A percentile compares a stretch with the other conserved stretches of the same genome.
Evolutionary conservation across 2,329 filamentous ascomycete genomes (phyloP).

Genomic region (Colletotrichum spinosum): DNA sequence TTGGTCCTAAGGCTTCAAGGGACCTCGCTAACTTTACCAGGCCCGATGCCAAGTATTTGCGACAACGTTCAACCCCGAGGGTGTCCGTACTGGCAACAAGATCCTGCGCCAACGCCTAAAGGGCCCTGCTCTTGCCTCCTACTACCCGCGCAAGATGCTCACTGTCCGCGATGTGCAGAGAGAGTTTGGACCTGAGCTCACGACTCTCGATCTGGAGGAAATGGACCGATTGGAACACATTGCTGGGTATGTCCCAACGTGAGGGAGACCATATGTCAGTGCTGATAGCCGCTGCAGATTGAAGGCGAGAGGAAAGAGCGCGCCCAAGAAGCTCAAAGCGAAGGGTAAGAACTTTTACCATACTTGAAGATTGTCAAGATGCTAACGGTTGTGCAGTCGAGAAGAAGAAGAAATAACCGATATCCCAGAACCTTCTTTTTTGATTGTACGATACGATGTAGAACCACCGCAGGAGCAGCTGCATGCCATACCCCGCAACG

Average conservation of each 20-base stretch:
- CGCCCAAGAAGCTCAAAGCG: constrained; percentile 87
- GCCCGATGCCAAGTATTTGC: constrained; percentile 92
- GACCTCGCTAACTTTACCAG: constrained; percentile 56
- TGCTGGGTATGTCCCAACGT: constrained; percentile 64
- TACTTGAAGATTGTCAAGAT: neutral
- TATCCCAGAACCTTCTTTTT: neutral
- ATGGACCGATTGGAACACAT: constrained; percentile 83
- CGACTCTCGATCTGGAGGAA: constrained; percentile 80
- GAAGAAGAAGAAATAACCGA: constrained; percentile 52
- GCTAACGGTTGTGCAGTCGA: constrained; percentile 52
- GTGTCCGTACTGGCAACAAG: constrained; percentile 88
- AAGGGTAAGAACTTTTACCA: constrained; percentile 38
- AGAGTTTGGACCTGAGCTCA: constrained; percentile 73
- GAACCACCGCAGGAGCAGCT: constrained; percentile 17
- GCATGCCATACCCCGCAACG: neutral
- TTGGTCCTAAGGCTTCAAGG: neutral
- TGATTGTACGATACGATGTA: constrained; percentile 33
- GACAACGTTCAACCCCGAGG: constrained; percentile 88
- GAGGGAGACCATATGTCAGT: neutral
- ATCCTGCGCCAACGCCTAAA: constrained; percentile 88
- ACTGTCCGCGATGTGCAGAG: constrained; percentile 80
- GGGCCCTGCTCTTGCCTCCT: constrained; percentile 85
- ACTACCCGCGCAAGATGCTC: constrained; percentile 84
- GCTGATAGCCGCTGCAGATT: constrained; percentile 59
- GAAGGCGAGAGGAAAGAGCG: constrained; percentile 85